Evolutionary conservation across 177 flowering plant genomes (phyloP), one percentile per base, ranked within the genome.

Genomic region (Vitis hybrid): DNA sequence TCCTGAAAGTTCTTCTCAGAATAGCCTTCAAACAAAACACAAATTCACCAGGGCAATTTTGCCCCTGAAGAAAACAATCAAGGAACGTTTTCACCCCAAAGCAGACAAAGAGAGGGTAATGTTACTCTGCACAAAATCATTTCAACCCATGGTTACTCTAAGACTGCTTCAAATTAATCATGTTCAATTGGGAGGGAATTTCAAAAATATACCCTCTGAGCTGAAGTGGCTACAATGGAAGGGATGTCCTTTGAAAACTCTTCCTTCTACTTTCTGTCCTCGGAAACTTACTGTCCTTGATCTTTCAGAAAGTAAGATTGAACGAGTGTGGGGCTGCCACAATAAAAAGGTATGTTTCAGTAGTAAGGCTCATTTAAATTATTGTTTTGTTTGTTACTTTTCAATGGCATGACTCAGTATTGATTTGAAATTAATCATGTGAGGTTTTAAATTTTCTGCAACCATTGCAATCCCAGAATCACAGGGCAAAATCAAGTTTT

Each of bases 161-260:
- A 81, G 84, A 58, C 75, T 86, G 15, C 89, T 86, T 58, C 79
- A 78, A 70, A 74, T 84, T 45, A 77, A 81, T 74, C 6, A 79
- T 51, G 72, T 60, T 50, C 61, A 67, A 62, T n/a, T 86, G 71
- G 65, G 67, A n/a, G 87, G 89, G 49, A 60, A 58, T 16, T 69
- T 72, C 59, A 78, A 72, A 51, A 39, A 7, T 62, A 29, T 86
- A 2, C 84, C 86, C 51, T 10, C 80, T 62, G 72, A 67, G 48
- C 48, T 86, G 55, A 82, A 56, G 74, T 86, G 86, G 86, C 61
- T 86, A 18, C 78, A 80, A 60, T 86, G 86, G 86, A 76, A 73
- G 50, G 80, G 76, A n/a, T 82, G 87, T 67, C 73, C 77, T 12
- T 64, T 77, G 70, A 65, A 61, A 69, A 26, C 11, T 70, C 77